A percentile compares a stretch with the other conserved stretches of the same genome.
Conservation (phyloP, 192 early-diverging fungal genomes). For the Obelidium mucronatum region DNA sequence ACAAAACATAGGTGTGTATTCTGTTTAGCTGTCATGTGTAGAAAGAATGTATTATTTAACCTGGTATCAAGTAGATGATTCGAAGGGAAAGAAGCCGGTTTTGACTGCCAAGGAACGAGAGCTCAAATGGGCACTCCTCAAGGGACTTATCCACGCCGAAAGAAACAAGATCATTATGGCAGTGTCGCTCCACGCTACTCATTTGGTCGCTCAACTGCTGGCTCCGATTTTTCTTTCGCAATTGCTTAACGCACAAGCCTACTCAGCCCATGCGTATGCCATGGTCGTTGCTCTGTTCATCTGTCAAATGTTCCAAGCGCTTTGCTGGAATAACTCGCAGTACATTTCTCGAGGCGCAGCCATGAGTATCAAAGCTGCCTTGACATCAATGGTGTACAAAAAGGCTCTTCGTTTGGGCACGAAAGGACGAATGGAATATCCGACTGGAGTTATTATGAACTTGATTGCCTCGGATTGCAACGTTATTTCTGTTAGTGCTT, state of each 20-base stretch:
- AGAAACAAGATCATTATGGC: not conserved
- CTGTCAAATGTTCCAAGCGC: slow-evolving; percentile 12
- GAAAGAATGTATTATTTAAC: not conserved
- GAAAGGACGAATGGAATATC: slow-evolving; percentile 14
- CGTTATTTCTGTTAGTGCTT: slow-evolving; percentile 48
- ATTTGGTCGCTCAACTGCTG: not conserved
- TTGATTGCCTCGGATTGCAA: slow-evolving; percentile 22
- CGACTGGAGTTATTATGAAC: slow-evolving; percentile 32
- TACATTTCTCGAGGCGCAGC: slow-evolving; percentile 21
- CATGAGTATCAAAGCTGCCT: slow-evolving; percentile 19
- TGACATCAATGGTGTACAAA: slow-evolving; percentile 21
- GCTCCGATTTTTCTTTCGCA: slow-evolving; percentile 14
- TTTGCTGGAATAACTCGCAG: slow-evolving; percentile 34
- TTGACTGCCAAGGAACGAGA: slow-evolving; percentile 7
- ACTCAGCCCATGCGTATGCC: slow-evolving; percentile 2
- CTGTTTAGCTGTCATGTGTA: not conserved
- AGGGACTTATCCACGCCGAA: slow-evolving; percentile 5
- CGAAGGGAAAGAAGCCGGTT: not conserved
- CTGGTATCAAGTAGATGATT: not conserved
- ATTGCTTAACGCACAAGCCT: not conserved
- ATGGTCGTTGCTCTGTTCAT: slow-evolving; percentile 9
- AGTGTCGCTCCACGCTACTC: not conserved
- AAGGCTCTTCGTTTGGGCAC: slow-evolving; percentile 23
- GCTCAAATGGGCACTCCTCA: slow-evolving; percentile 18
- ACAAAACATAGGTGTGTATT: not conserved